phyloP scores from a whole-genome alignment of 495 filamentous ascomycete species.

The Talaromyces nanjingensis region DNA sequence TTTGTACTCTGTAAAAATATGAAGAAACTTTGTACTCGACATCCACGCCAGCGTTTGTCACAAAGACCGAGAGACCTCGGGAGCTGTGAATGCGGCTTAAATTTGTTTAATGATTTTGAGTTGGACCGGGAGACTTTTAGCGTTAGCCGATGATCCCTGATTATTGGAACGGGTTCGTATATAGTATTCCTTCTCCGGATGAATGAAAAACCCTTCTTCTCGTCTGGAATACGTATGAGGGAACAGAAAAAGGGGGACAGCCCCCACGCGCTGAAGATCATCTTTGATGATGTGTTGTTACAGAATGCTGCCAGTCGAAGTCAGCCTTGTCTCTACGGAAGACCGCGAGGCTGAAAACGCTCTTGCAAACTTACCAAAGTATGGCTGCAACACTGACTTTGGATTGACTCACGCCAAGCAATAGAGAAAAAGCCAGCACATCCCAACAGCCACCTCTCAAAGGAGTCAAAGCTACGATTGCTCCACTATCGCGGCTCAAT shows the following conservation, averaged over 20 bases:
- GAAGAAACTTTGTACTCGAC: neutral
- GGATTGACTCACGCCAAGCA: neutral
- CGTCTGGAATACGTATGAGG: neutral
- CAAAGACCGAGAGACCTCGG: neutral
- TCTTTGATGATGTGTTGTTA: neutral
- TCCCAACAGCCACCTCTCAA: neutral
- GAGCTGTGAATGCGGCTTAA: neutral
- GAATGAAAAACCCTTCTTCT: neutral
- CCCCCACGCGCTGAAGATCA: neutral
- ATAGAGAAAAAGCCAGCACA: neutral
- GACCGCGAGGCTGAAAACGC: neutral
- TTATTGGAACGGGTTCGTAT: neutral
- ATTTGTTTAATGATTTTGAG: neutral
- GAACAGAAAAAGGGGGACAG: neutral
- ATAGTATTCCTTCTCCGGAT: neutral
- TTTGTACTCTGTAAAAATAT: neutral
- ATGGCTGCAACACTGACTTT: neutral
- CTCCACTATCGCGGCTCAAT: slow-evolving; percentile 3
- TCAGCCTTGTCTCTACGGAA: neutral
- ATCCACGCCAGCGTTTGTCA: neutral
- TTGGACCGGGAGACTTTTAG: neutral
- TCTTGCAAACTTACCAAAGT: neutral
- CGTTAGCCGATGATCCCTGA: neutral
- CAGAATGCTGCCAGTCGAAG: neutral
- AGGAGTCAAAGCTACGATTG: neutral